Evolutionary conservation across 192 early-diverging fungal species (phyloP).

Genomic region (Backusella parvicylindrica): DNA sequence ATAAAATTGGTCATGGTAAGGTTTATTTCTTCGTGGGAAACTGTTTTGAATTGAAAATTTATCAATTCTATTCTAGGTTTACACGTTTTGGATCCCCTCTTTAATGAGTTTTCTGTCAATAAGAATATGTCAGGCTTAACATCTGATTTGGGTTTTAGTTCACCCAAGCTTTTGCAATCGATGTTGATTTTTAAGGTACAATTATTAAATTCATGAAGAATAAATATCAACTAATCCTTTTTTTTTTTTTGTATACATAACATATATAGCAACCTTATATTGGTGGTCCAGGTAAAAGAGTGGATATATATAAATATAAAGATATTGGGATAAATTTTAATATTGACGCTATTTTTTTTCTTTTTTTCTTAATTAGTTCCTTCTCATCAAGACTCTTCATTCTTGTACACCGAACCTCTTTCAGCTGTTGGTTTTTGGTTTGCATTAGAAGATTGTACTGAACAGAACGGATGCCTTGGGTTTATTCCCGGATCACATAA

Average conservation of each 20-base stretch:
- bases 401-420: constrained; percentile 83
- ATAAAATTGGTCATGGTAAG: constrained; percentile 88
- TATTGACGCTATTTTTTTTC: neutral
- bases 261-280: constrained; percentile 45
- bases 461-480: constrained; percentile 81
- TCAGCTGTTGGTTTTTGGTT: constrained; percentile 90
- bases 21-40: neutral
- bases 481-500: constrained; percentile 86
- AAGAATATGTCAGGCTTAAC: constrained; percentile 52
- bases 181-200: constrained; percentile 86
- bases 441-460: constrained; percentile 89
- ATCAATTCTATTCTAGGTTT: constrained; percentile 41
- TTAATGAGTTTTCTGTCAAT: constrained; percentile 61
- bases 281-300: constrained; percentile 40
- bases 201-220: neutral
- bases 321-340: constrained; percentile 24
- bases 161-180: constrained; percentile 79
- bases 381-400: constrained; percentile 88
- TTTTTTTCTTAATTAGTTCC: constrained; percentile 58
- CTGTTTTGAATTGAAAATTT: neutral
- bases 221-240: neutral
- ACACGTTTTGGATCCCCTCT: constrained; percentile 79
- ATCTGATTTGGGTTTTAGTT: constrained; percentile 55
- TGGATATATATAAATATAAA: neutral
- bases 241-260: neutral